Evolutionary conservation across 78 protist species (phyloP), one percentile per base, ranked within the genome.

Genomic region (Speleostelium caveatum): DNA sequence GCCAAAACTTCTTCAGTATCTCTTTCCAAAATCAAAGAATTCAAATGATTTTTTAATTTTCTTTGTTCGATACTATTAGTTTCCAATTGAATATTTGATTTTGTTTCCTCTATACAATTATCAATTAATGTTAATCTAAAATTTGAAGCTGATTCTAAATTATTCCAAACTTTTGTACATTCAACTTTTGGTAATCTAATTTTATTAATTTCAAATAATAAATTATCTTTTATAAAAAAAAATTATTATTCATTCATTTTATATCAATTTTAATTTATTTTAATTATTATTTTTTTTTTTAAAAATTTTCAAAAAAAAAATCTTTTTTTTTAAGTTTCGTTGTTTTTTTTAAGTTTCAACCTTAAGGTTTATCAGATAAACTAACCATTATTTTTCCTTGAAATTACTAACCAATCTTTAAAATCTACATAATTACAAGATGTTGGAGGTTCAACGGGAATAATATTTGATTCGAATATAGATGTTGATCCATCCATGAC

Each of bases 351-450:
- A n/a, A n/a, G n/a, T n/a, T n/a, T n/a, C n/a, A n/a, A n/a, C n/a
- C n/a, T n/a, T n/a, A n/a, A n/a, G n/a, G n/a, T n/a, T n/a, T n/a
- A n/a, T n/a, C n/a, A n/a, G n/a, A n/a, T n/a, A n/a, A n/a, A n/a
- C n/a, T n/a, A n/a, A 78, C 87, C 75, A 51, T 78, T 78, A 14
- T 32, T 56, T 33, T 78, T 78, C 53, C 87, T 62, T 35, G 87
- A 30, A 53, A 28, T 58, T 22, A 78, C 87, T 24, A 78, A 26
- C 17, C 28, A 78, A 53, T 78, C 87, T 66, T 78, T 78, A 22
- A 78, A 35, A 53, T 78, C 87, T 32, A 65, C 75, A 65, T 78
- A 78, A n/a, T 78, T 53, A 21, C 87, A 78, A 4, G 53, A 24
- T 26, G 38, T 75, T 12, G 87, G 87, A 3, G 75, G 68, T 45